Percentiles rank a stretch among this genome's conserved stretches.
Conservation (phyloP, 2,329 filamentous ascomycete species). For the Sclerotinia subarctica region DNA sequence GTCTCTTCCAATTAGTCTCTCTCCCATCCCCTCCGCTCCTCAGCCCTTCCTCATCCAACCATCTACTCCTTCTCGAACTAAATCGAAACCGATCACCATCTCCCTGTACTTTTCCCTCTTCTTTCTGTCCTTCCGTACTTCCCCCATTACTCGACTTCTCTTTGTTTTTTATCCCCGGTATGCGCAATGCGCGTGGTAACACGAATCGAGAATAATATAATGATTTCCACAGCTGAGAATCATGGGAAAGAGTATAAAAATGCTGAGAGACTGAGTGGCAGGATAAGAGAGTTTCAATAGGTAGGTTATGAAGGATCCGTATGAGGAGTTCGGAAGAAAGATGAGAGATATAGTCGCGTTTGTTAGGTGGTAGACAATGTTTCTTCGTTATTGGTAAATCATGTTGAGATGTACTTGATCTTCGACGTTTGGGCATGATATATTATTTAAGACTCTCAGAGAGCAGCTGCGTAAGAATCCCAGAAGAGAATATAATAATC, state of each 20-base stretch:
- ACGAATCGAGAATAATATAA: slow-evolving; percentile 88
- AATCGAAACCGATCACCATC: slow-evolving; percentile 29
- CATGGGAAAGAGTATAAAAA: slow-evolving; percentile 68
- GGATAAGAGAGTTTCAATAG: slow-evolving; percentile 63
- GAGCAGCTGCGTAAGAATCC: neutral
- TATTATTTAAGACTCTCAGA: neutral
- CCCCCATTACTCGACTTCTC: slow-evolving; percentile 6
- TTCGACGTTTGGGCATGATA: slow-evolving; percentile 30
- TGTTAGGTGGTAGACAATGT: slow-evolving; percentile 23
- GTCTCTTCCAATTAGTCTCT: slow-evolving; percentile 75
- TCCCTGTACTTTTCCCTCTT: slow-evolving; percentile 9
- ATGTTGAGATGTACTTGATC: slow-evolving; percentile 23
- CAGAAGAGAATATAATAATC: neutral
- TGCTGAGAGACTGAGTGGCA: slow-evolving; percentile 67
- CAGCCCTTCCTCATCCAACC: slow-evolving; percentile 44
- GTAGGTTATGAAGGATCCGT: slow-evolving; percentile 76
- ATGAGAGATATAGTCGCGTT: slow-evolving; percentile 61
- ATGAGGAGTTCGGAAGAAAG: slow-evolving; percentile 87
- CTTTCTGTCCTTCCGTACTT: neutral
- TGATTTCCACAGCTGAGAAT: slow-evolving; percentile 87
- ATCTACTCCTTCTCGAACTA: slow-evolving; percentile 48
- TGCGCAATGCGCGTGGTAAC: slow-evolving; percentile 70
- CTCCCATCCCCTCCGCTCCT: slow-evolving; percentile 33
- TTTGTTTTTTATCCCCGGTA: slow-evolving; percentile 60
- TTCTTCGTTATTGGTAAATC: slow-evolving; percentile 24